Base-by-base conservation (phyloP, 306 rosid genomes). In the Prunus fruticosa region DNA sequence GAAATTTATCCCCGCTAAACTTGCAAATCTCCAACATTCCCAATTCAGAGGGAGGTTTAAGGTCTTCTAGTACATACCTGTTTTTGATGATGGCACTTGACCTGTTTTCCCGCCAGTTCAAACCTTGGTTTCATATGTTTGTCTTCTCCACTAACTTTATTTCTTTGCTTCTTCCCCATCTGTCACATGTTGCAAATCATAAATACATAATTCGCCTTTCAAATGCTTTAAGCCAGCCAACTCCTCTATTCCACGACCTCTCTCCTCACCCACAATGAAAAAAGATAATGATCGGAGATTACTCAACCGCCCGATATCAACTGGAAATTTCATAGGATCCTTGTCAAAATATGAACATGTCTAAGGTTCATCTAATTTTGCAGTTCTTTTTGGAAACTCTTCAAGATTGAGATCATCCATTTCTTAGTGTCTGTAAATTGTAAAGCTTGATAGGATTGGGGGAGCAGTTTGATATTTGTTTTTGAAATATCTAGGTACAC, bases 401-500 rank as follows among this genome's bases (percentile, higher is more conserved):
- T 19, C 23, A 50, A 50, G 16, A 15, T 50, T 12, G 19, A 50
- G 18, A 50, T 50, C 19, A 5, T 50, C 6, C 54, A 51, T 51
- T 51, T 53, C 60, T 53, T 9, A 53, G 13, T 50, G 54, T 50
- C 54, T 11, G 54, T 50, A 50, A 5, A 50, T 50, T 50, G 18
- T 50, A 50, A 13, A 50, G 54, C 54, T 50, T 50, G 15, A 50
- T 13, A 38, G 79, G 79, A 65, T 19, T 75, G 43, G 7, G 72
- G 72, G 3, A 75, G 32, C n/a, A 30, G 38, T 20, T 18, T 52
- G 38, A 75, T 75, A 9, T n/a, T n/a, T n/a, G 65, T 47, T 34
- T 23, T 15, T 30, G 72, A 64, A 62, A 75, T 34, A 28, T 75
- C 65, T 5, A 75, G 65, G 13, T 75, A 75, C 54, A n/a, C 54